These are phyloP conservation scores for Flaveria brownii DNA, from an alignment of 129 eudicot species.

Conservation along the genomic window DNA sequence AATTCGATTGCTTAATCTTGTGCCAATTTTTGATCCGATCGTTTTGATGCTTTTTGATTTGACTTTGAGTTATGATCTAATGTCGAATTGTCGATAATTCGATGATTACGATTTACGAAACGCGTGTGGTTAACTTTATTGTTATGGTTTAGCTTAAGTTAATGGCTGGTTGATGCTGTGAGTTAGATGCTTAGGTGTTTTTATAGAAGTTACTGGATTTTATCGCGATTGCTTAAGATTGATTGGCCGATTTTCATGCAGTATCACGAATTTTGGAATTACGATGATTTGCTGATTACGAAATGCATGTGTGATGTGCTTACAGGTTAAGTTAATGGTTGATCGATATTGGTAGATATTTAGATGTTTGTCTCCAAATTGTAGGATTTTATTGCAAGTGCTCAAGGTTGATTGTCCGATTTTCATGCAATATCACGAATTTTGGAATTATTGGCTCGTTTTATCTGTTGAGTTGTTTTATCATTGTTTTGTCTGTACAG, in stretches of 20 bases:
- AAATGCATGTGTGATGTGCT: slow-evolving; percentile 13
- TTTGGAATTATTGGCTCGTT: slow-evolving; percentile 9
- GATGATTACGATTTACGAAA: slow-evolving; percentile 10
- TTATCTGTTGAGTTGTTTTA: slow-evolving; percentile 9
- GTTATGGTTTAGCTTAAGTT: background rate
- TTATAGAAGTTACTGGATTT: background rate
- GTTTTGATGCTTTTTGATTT: slow-evolving; percentile 10
- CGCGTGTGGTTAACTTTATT: slow-evolving; percentile 8
- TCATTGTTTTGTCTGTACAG: slow-evolving; percentile 29
- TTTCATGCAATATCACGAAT: slow-evolving; percentile 18
- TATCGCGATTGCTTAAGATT: background rate
- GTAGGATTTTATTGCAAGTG: background rate
- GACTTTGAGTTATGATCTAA: background rate
- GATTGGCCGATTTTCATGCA: slow-evolving; percentile 14
- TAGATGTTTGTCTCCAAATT: background rate
- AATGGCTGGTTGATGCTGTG: slow-evolving; percentile 9
- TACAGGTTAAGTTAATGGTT: background rate
- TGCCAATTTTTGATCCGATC: background rate
- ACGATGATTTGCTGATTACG: background rate
- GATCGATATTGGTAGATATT: background rate
- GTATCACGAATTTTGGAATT: slow-evolving; percentile 7
- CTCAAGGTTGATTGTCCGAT: background rate
- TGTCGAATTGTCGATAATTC: background rate
- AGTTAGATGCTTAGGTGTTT: background rate
- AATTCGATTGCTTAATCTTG: slow-evolving; percentile 13